Conservation (phyloP, 1,139 yeast genomes). For the Kodamaea sp. region DNA sequence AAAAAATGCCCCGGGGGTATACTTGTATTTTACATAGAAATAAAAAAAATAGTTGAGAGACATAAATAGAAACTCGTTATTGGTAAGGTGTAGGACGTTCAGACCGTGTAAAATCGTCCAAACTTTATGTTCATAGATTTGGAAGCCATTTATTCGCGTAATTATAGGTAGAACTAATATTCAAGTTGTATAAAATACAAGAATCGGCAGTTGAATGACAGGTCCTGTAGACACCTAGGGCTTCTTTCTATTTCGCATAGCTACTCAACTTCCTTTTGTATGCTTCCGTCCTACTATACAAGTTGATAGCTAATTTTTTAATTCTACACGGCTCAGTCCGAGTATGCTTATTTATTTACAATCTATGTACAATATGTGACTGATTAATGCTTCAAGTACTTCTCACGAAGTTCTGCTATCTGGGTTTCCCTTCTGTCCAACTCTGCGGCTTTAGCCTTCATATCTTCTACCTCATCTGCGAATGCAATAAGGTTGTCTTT, state of each 20-base stretch:
- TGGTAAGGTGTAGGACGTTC: too few species aligned
- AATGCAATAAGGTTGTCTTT: constrained; percentile 79
- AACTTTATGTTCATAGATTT: background rate
- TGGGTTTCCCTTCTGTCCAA: constrained; percentile 40
- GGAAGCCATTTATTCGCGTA: background rate
- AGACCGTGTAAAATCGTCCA: background rate
- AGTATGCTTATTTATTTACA: background rate
- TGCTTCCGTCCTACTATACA: background rate
- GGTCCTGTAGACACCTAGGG: too few species aligned
- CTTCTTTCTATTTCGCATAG: background rate
- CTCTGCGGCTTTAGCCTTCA: constrained; percentile 40
- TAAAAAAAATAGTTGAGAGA: constrained; percentile 1
- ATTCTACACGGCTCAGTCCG: constrained; percentile 3
- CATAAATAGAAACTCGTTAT: too few species aligned
- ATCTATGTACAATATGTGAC: background rate
- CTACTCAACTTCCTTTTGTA: background rate
- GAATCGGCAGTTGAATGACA: too few species aligned
- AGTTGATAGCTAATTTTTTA: too few species aligned
- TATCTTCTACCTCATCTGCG: constrained; percentile 74
- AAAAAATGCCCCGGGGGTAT: constrained; percentile 9
- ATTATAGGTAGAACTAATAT: too few species aligned
- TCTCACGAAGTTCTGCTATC: constrained; percentile 36
- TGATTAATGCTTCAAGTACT: constrained; percentile 29
- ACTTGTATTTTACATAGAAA: constrained; percentile 1
- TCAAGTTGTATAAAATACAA: too few species aligned